Base-by-base conservation (phyloP, 305 asterid species). In the Ilex paraguariensis region DNA sequence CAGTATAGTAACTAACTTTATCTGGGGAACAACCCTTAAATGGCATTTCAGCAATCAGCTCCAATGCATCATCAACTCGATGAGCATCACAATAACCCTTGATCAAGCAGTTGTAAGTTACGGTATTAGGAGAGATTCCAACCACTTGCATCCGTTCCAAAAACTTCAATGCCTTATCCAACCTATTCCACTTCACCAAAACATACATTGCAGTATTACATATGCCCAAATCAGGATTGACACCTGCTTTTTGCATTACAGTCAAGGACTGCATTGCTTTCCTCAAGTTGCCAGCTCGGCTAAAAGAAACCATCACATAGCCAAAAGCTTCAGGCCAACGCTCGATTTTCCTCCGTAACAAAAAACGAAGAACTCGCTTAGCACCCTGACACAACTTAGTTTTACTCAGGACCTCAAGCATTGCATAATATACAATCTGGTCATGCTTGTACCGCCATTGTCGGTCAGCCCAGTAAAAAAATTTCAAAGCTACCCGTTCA, bases 301-400 rank as follows among this genome's bases (percentile, higher is more conserved):
- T 92, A 69, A 84, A 89, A 65, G 95, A 87, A 64, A 89, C 91
- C 98, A 92, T 92, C 56, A 87, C 88, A 66, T 88, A 81, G 46
- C 95, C 89, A 66, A 89, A 90, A 80, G 84, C 91, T 56, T 85
- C 87, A 10, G 96, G 79, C 77, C 81, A 72, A 65, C 75, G 66
- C 66, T 70, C 81, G 62, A 92, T 73, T 74, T 66, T 84, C 72
- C 97, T 84, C 68, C 77, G 69, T 7, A 62, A 57, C 96, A 92
- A 85, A 49, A 89, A 85, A 56, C 70, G 71, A 64, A 92, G 95
- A 74, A 90, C 74, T 30, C 97, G 88, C 77, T 82, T 87, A 60
- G 97, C 97, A 63, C 91, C 96, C 73, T 92, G 97, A 45, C 98
- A 92, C 76, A 92, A 66, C 78, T 87, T 89, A 52, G 97, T 92